Evolutionary conservation across 768 basidiomycete genomes (phyloP).

Genomic region (Grammothele lineata): DNA sequence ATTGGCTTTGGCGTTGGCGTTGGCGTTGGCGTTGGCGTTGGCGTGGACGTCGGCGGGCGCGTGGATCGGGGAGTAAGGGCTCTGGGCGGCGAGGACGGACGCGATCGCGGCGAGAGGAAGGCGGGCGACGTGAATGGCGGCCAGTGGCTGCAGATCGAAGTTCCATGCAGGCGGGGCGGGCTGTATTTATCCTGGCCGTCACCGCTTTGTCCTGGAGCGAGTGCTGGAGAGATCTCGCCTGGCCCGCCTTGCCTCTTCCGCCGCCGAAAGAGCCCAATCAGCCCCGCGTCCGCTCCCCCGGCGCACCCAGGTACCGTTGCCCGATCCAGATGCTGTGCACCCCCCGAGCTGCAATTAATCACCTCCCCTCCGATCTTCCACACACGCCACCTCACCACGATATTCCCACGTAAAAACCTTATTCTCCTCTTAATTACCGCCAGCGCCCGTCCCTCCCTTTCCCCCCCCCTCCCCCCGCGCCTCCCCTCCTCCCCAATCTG

Average conservation of each 20-base stretch:
- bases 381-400: constrained; percentile 5
- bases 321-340: constrained; percentile 18
- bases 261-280: constrained; percentile 10
- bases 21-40: too few species aligned
- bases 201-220: constrained; percentile 9
- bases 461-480: constrained; percentile 11
- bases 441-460: background rate
- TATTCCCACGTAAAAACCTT: constrained; percentile 11
- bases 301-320: constrained; percentile 11
- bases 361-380: constrained; percentile 13
- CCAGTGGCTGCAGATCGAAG: constrained; percentile 15
- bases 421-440: constrained; percentile 16
- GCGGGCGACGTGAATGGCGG: constrained; percentile 1
- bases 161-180: constrained; percentile 12
- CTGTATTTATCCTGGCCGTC: constrained; percentile 19
- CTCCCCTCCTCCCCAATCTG: constrained; percentile 5
- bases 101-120: constrained; percentile 1
- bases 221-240: constrained; percentile 10
- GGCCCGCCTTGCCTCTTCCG: constrained; percentile 15
- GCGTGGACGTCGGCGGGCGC: too few species aligned
- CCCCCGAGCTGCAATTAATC: constrained; percentile 15
- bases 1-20: too few species aligned
- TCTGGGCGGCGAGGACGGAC: too few species aligned
- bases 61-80: too few species aligned
- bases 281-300: constrained; percentile 14